These are phyloP conservation scores for Astraeus odoratus DNA, from an alignment of 768 basidiomycete species.

Conservation along the genomic window DNA sequence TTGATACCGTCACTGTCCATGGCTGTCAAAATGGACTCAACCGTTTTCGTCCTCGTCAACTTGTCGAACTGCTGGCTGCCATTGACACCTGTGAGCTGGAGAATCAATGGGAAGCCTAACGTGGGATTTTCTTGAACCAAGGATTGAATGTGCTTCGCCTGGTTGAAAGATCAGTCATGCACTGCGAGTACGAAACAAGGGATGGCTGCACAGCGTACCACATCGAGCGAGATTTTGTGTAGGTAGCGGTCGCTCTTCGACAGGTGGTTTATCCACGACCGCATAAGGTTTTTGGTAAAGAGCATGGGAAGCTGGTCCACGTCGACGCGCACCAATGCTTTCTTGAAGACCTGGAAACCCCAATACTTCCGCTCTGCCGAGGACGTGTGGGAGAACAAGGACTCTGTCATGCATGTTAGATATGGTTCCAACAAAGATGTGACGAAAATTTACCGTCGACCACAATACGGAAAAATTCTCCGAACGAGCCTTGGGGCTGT, in stretches of 20 bases:
- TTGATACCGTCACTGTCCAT: constrained; percentile 72
- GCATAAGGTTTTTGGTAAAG: constrained; percentile 93
- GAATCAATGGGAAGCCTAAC: constrained; percentile 77
- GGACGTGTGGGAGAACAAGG: constrained; percentile 76
- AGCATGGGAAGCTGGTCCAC: constrained; percentile 71
- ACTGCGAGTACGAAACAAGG: neutral
- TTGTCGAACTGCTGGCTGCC: constrained; percentile 88
- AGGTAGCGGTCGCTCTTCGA: constrained; percentile 82
- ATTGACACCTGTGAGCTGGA: constrained; percentile 76
- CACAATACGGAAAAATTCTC: constrained; percentile 85
- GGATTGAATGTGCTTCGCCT: constrained; percentile 72
- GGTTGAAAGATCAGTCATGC: constrained; percentile 1
- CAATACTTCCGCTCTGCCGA: constrained; percentile 88
- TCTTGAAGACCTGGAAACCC: constrained; percentile 91
- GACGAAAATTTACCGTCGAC: constrained; percentile 70
- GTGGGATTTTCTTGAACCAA: constrained; percentile 71
- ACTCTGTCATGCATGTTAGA: constrained; percentile 44
- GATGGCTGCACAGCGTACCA: constrained; percentile 40
- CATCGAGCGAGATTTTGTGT: constrained; percentile 81
- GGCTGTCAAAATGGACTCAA: constrained; percentile 73
- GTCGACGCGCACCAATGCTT: constrained; percentile 61
- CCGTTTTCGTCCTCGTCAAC: constrained; percentile 86
- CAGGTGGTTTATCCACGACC: constrained; percentile 94
- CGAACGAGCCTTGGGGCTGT: constrained; percentile 54
- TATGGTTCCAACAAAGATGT: neutral